These are phyloP conservation scores for Taphrina wiesneri DNA, from an alignment of 1,139 yeast species.

Conservation along the genomic window DNA sequence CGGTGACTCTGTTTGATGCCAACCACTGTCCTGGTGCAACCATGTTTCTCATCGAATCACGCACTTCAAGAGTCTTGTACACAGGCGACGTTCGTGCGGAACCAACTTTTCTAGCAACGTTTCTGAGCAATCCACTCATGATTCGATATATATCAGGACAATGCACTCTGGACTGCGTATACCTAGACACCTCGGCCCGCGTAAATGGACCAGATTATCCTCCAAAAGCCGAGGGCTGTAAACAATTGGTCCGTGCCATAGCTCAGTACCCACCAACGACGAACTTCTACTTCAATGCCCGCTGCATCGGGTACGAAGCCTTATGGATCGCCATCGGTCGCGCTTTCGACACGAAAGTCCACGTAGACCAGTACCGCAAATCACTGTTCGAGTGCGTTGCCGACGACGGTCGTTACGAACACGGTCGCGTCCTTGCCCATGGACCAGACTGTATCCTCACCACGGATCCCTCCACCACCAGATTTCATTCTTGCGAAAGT, in stretches of 20 bases:
- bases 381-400: conserved; percentile 42
- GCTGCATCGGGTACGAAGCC: conserved; percentile 59
- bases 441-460: conserved; percentile 38
- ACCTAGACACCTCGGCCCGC: conserved; percentile 52
- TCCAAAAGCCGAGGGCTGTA: conserved; percentile 52
- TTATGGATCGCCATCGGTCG: conserved; percentile 53
- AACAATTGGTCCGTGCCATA: conserved; percentile 47
- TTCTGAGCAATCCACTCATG: conserved; percentile 52
- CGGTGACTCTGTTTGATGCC: conserved; percentile 47
- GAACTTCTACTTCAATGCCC: conserved; percentile 50
- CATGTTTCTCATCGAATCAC: conserved; percentile 56
- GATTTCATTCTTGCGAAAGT: conserved; percentile 45
- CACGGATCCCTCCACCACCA: conserved; percentile 39
- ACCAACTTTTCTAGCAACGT: conserved; percentile 50
- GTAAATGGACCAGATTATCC: conserved; percentile 43
- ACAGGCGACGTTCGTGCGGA: conserved; percentile 68
- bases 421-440: not conserved
- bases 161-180: conserved; percentile 51
- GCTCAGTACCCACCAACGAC: conserved; percentile 53
- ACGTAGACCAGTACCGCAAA: conserved; percentile 45
- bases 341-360: conserved; percentile 47
- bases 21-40: conserved; percentile 67
- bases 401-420: conserved; percentile 16
- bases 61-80: conserved; percentile 48
- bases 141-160: conserved; percentile 42